A percentile compares a stretch with the other conserved stretches of the same genome.
These are phyloP conservation scores for Colletotrichum agaves DNA, from an alignment of 2,329 filamentous ascomycete genomes.

Conservation along the genomic window DNA sequence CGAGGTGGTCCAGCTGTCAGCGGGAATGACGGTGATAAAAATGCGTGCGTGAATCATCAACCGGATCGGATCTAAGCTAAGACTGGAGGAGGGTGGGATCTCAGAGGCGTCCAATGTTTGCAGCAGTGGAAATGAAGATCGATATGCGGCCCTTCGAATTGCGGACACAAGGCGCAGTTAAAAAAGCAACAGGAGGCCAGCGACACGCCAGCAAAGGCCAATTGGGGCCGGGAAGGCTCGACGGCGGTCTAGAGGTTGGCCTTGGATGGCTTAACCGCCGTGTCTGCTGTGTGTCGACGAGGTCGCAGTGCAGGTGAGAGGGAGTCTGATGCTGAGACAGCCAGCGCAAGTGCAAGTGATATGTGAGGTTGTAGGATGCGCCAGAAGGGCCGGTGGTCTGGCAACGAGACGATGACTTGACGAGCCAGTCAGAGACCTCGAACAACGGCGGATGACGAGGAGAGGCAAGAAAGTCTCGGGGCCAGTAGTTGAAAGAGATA, in stretches of 20 bases:
- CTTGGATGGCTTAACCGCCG: slow-evolving; percentile 12
- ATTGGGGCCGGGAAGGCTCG: neutral
- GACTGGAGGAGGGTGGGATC: slow-evolving; percentile 25
- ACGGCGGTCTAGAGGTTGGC: slow-evolving; percentile 1
- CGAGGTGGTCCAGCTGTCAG: slow-evolving; percentile 2
- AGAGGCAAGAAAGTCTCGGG: too few species aligned
- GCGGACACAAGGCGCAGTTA: neutral
- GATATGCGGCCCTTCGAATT: slow-evolving; percentile 19
- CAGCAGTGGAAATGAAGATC: slow-evolving; percentile 37
- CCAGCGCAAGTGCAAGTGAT: neutral
- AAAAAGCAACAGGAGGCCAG: slow-evolving; percentile 24
- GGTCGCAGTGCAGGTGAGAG: neutral
- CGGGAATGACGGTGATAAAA: slow-evolving; percentile 28
- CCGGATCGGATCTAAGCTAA: slow-evolving; percentile 32
- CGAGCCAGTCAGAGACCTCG: neutral
- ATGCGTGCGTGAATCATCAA: neutral
- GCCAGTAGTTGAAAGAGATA: neutral
- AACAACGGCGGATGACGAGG: too few species aligned
- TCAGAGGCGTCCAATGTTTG: slow-evolving; percentile 37
- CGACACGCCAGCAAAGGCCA: slow-evolving; percentile 9
- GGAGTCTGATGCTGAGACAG: slow-evolving; percentile 24
- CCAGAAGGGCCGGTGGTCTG: neutral
- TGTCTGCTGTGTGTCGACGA: neutral
- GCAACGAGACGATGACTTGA: neutral
- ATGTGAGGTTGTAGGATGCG: neutral